These are phyloP conservation scores for Pseudocercospora pini-densiflorae DNA, from an alignment of 2,329 filamentous ascomycete species.

Conservation along the genomic window DNA sequence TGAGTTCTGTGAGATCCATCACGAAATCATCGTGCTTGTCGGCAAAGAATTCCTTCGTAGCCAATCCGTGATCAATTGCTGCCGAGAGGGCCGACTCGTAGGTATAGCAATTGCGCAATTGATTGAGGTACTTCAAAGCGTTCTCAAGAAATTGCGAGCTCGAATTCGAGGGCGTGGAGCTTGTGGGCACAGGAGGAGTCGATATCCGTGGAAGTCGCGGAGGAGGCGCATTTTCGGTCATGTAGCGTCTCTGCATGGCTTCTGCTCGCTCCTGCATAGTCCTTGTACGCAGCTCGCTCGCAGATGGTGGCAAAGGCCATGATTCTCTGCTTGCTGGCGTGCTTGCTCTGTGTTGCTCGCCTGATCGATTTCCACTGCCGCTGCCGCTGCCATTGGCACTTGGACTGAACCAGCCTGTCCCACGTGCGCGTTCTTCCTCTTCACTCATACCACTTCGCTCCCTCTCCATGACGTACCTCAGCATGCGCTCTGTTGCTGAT, in stretches of 20 bases:
- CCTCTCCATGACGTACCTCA: constrained; percentile 47
- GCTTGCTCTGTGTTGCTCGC: constrained; percentile 25
- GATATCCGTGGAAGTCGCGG: constrained; percentile 37
- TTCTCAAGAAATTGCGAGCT: constrained; percentile 55
- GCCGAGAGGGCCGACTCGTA: constrained; percentile 60
- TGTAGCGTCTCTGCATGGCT: constrained; percentile 41
- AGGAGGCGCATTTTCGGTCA: constrained; percentile 38
- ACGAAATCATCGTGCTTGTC: constrained; percentile 62
- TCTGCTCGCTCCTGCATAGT: constrained; percentile 37
- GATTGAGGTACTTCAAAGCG: constrained; percentile 65
- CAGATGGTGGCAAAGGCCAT: constrained; percentile 33
- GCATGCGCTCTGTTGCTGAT: constrained; percentile 42
- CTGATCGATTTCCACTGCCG: constrained; percentile 13
- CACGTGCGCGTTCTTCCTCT: constrained; percentile 42
- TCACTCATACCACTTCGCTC: constrained; percentile 41
- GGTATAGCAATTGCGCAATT: constrained; percentile 58
- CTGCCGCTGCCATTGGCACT: constrained; percentile 7
- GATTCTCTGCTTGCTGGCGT: constrained; percentile 24
- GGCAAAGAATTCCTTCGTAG: constrained; percentile 57
- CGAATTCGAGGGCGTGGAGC: constrained; percentile 25
- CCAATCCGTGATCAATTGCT: constrained; percentile 59
- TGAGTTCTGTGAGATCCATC: constrained; percentile 57
- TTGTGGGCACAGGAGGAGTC: constrained; percentile 31
- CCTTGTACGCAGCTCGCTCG: constrained; percentile 27
- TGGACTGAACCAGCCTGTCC: constrained; percentile 38